phyloP scores from a whole-genome alignment of 331 rosid species.

The Malus hybrid region DNA sequence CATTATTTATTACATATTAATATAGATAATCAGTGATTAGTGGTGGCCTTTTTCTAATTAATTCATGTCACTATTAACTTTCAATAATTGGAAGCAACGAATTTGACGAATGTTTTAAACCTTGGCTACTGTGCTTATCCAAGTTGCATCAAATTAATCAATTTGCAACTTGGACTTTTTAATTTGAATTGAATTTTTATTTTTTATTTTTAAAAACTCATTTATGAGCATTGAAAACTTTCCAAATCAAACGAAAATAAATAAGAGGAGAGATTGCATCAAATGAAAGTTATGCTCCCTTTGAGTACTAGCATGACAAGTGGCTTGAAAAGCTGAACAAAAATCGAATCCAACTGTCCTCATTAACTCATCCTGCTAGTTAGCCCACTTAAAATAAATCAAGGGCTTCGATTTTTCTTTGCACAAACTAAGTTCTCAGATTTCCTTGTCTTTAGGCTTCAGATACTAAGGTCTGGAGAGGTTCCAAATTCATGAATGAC shows the following conservation, averaged over 20 bases:
- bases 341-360: not conserved
- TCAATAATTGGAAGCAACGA: not conserved
- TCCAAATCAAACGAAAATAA: not conserved
- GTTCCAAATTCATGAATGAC: not conserved
- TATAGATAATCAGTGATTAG: not conserved
- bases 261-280: not conserved
- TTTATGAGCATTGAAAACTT: not conserved
- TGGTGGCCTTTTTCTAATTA: not conserved
- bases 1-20: not conserved
- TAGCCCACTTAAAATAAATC: too few species aligned
- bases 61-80: not conserved
- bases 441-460: too few species aligned
- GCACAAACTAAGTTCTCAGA: too few species aligned
- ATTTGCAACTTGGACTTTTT: not conserved
- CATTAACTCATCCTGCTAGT: too few species aligned
- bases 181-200: not conserved
- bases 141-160: not conserved
- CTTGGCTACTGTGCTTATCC: not conserved
- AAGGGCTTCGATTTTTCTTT: too few species aligned
- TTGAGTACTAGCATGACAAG: not conserved
- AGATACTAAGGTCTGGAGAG: too few species aligned
- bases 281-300: not conserved
- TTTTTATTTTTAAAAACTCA: not conserved
- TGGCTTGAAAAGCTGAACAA: not conserved
- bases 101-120: not conserved